Base-by-base conservation (phyloP, 495 filamentous ascomycete species). In the Trichoderma parareesei region DNA sequence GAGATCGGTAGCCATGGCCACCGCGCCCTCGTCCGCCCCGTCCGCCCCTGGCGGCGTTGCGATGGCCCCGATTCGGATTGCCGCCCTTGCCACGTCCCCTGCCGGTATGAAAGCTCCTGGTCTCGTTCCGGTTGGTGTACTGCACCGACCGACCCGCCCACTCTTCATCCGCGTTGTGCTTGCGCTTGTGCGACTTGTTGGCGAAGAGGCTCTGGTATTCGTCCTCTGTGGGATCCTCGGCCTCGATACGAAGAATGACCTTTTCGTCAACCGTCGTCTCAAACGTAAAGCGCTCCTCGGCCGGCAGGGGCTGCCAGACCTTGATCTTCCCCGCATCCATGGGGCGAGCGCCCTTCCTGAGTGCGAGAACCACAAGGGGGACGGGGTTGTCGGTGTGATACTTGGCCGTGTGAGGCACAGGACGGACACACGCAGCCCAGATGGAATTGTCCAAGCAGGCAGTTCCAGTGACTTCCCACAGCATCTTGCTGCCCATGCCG, bases 201-300 rank as follows among this genome's bases (percentile, higher is more conserved):
- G 80, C 71, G 69, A 80, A 82, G 9, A 79, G 73, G 69, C 75
- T 85, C 66, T 90, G 84, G 69, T 81, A 85, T 64, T 82, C 79
- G 57, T 81, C 81, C 67, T 86, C 85, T 41, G 75, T 71, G 0
- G 75, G 68, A 64, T 82, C 79, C 57, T 93, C 88, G 64, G 84
- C 80, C 73, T 96, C 91, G 43, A 98, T 85, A 11, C 89, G 83
- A 55, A 98, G 76, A 59, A 93, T 76, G 18, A 88, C 83, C 75
- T 95, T 96, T 77, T 98, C 92, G 10, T 89, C 91, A 2, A 99
- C 87, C 1, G 83, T 85, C 1, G 89, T 91, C 65, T 91, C 88
- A 67, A 99, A 88, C 2, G 81, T 78, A 62, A 93, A 80, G 10
- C 72, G 71, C 64, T 87, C 85, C 16, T 90, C 87, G 38, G 83